Percentiles rank a stretch among this genome's conserved stretches.
Conservation (phyloP, 306 rosid species). For the Cicer yamashitae region DNA sequence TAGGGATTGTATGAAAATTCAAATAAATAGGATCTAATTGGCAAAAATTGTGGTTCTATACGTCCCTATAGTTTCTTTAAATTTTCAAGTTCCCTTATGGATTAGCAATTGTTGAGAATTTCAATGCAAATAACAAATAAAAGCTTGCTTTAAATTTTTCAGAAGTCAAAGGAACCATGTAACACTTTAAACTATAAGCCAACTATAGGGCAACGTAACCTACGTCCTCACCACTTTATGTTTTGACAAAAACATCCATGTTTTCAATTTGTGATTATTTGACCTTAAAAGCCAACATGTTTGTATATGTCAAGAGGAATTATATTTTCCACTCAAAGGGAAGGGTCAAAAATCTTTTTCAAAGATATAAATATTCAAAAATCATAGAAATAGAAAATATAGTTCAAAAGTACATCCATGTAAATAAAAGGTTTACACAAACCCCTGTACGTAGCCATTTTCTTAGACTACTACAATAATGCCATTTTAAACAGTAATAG, state of each 20-base stretch:
- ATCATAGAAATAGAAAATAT: constrained; percentile 22
- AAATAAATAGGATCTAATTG: too few species aligned
- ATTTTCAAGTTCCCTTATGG: too few species aligned
- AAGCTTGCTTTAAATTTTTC: too few species aligned
- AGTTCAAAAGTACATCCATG: not conserved
- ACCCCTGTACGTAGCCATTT: constrained; percentile 9
- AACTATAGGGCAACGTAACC: too few species aligned
- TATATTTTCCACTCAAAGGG: not conserved
- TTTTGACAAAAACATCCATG: not conserved
- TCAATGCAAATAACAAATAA: too few species aligned
- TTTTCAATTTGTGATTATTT: constrained; percentile 7
- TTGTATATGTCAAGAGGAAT: not conserved
- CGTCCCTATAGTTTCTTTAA: too few species aligned
- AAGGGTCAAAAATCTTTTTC: not conserved
- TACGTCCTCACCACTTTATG: not conserved
- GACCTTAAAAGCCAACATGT: not conserved
- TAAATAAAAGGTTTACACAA: constrained; percentile 20
- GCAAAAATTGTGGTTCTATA: too few species aligned
- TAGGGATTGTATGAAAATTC: too few species aligned
- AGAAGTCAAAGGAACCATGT: too few species aligned
- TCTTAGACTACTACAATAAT: not conserved
- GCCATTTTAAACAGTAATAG: not conserved
- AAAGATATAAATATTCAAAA: not conserved
- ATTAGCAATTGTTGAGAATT: too few species aligned
- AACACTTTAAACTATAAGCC: too few species aligned